Evolutionary conservation across 768 basidiomycete species (phyloP).

Genomic region (Mycena galopus): DNA sequence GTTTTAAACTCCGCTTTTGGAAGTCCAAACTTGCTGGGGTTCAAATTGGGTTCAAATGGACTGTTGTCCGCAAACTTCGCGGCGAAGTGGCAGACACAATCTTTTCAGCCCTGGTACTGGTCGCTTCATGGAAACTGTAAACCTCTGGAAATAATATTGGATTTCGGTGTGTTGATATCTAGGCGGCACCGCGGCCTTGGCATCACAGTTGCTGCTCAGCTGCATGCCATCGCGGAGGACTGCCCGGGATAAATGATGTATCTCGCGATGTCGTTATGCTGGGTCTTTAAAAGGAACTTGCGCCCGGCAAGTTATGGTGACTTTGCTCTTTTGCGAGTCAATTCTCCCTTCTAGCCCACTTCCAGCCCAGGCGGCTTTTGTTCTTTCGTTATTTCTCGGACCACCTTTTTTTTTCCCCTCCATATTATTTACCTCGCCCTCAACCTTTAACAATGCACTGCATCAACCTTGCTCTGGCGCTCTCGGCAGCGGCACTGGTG

Average conservation of each 20-base stretch:
- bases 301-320: background rate
- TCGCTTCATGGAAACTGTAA: too few relatives aligned
- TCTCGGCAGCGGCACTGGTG: conserved; percentile 19
- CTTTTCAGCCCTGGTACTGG: too few relatives aligned
- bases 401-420: conserved; percentile 7
- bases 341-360: conserved; percentile 13
- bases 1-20: too few relatives aligned
- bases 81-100: too few relatives aligned
- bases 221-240: conserved; percentile 7
- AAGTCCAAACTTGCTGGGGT: too few relatives aligned
- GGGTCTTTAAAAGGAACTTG: background rate
- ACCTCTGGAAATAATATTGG: too few relatives aligned
- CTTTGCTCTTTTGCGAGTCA: conserved; percentile 16
- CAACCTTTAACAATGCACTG: conserved; percentile 13
- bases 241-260: conserved; percentile 15
- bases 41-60: too few relatives aligned
- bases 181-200: too few relatives aligned
- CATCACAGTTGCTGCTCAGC: conserved; percentile 7
- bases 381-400: conserved; percentile 16
- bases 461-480: conserved; percentile 19
- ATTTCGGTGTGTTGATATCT: too few relatives aligned
- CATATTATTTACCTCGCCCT: conserved; percentile 1
- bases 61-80: too few relatives aligned
- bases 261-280: background rate
- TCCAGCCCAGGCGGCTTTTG: conserved; percentile 26